phyloP scores from a whole-genome alignment of 75 land plant genomes.

The Pinus albicaulis region DNA sequence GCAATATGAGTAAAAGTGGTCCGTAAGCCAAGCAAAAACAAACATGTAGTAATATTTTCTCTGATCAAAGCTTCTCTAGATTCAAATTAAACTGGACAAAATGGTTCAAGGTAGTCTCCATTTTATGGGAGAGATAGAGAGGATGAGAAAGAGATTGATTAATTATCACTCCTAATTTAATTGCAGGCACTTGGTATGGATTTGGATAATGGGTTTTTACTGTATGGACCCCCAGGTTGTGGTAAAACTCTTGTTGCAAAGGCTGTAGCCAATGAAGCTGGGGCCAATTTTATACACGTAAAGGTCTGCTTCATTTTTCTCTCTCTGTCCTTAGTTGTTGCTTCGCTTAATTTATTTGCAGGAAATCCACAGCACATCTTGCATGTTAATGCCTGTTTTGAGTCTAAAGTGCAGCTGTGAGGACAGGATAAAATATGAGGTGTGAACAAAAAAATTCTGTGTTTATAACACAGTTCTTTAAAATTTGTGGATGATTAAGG shows the following conservation, averaged over 20 bases:
- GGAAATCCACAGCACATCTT: not conserved
- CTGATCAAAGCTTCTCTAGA: not conserved
- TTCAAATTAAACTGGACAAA: not conserved
- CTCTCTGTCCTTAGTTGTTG: not conserved
- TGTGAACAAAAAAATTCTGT: too few species aligned
- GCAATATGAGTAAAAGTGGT: not conserved
- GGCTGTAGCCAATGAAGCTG: conserved; percentile 96
- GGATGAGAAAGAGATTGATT: too few species aligned
- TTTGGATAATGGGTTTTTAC: conserved; percentile 78
- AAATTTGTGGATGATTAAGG: too few species aligned
- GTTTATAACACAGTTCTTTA: too few species aligned
- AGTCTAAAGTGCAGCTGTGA: too few species aligned
- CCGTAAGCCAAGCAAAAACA: not conserved
- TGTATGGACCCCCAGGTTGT: conserved; percentile 99
- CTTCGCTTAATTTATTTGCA: not conserved
- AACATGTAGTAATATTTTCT: not conserved
- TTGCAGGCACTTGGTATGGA: conserved; percentile 76
- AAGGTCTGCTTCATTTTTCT: conserved; percentile 47
- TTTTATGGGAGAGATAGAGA: too few species aligned
- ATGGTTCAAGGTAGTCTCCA: too few species aligned
- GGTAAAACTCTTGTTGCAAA: conserved; percentile 97
- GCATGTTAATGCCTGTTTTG: not conserved
- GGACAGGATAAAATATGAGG: too few species aligned
- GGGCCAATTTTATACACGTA: conserved; percentile 93
- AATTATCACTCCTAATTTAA: not conserved